Base-by-base conservation (phyloP, 1,284 basidiomycete species). In the Naganishia sp. region DNA sequence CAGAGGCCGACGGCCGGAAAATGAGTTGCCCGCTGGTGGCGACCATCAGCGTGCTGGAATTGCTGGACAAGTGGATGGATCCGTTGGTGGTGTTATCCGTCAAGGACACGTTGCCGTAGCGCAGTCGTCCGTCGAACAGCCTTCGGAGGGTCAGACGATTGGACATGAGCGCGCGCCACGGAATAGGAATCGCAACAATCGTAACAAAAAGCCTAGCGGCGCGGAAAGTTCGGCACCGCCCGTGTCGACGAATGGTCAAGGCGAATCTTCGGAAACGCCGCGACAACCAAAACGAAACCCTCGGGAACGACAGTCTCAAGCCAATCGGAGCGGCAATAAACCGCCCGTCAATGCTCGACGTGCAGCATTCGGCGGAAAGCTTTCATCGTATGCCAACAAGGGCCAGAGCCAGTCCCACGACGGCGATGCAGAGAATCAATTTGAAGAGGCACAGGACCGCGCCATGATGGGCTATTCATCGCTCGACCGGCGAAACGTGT, bases 381-480 rank as follows among this genome's bases (percentile, higher is more conserved):
- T 69, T 25, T 59, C 64, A 3, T 50, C 54, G 9, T 45, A 52
- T 33, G 53, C 63, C 23, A 10, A 50, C 23, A 31, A 42, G 21
- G 42, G 36, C 9, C 36, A 33, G 21, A 25, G 31, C 13, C 25
- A 43, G 23, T 44, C 46, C 45, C 53, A 55, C 21, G 46, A 64
- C 61, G 39, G 31, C 36, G 52, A 63, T 45, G 52, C 54, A 3
- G 59, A 67, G 44, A 60, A 55, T 23, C 57, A 61, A 36, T 33
- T 64, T 25, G 54, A 67, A 36, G 68, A 69, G 23, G 61, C 61
- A 31, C 64, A 65, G 52, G 68, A 69, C 46, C 52, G 68, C 31
- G 68, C 68, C 16, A 65, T 59, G 28, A 54, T 64, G 33, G 68
- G 68, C 10, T 63, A 44, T 23, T 55, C 56, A 0, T 52, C 55